Conservation (phyloP, 345 rosid species). For the Euclidium syriacum region DNA sequence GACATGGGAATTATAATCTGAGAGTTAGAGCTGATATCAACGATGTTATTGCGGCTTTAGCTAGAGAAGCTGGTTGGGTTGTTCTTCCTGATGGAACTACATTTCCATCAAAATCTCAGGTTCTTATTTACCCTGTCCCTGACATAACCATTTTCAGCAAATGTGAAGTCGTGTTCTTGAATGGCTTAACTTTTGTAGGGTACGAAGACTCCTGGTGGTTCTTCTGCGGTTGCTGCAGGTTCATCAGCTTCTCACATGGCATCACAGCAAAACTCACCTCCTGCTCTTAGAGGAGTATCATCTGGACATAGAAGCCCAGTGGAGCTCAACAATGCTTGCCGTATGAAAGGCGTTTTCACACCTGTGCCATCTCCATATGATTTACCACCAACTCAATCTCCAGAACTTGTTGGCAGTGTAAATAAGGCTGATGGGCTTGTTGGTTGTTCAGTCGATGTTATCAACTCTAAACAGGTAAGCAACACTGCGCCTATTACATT, state of each 20-base stretch:
- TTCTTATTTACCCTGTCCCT: constrained; percentile 23
- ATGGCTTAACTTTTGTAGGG: constrained; percentile 43
- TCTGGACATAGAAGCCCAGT: constrained; percentile 52
- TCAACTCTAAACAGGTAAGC: constrained; percentile 74
- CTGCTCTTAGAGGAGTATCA: constrained; percentile 56
- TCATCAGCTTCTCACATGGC: constrained; percentile 62
- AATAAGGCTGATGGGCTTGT: constrained; percentile 47
- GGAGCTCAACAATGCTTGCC: constrained; percentile 67
- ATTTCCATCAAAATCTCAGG: constrained; percentile 95
- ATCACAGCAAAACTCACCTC: constrained; percentile 56
- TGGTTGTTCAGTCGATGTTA: constrained; percentile 42
- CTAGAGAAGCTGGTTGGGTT: constrained; percentile 99
- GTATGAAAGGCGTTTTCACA: constrained; percentile 69
- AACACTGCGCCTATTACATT: background rate
- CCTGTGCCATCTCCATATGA: constrained; percentile 66
- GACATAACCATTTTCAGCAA: background rate
- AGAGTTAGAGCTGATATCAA: constrained; percentile 99
- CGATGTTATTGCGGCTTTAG: constrained; percentile 97
- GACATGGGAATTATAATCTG: constrained; percentile 97
- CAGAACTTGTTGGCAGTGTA: constrained; percentile 51
- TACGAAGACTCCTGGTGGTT: constrained; percentile 61
- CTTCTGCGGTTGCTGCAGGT: constrained; percentile 40
- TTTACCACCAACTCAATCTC: constrained; percentile 46
- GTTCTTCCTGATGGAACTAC: constrained; percentile 99
- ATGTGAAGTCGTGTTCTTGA: constrained; percentile 3